Evolutionary conservation across 805 yeast genomes (phyloP), one percentile per base, ranked within the genome.

Genomic region (Nakazawaea laoshanensis): DNA sequence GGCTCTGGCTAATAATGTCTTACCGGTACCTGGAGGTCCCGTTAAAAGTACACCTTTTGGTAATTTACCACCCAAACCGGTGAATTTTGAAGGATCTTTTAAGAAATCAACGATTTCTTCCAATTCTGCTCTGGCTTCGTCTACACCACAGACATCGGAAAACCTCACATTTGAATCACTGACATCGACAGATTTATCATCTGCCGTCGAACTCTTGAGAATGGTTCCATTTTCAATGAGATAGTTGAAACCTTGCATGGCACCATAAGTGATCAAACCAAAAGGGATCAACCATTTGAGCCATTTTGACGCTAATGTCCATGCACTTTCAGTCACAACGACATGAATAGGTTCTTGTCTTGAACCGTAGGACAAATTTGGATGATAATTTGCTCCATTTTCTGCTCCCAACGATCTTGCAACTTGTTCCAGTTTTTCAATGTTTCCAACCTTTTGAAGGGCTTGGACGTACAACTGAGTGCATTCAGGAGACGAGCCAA

Each of bases 21-120:
- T 89, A 73, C 98, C 98, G 5, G 98, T 89, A 60, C 98, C 98
- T 26, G 98, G 98, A 24, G 98, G 98, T 29, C 98, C 98, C 9
- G 97, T 92, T 43, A 89, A 66, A 38, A 92, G 63, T 5, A 92
- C 95, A 66, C 99, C 99, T 55, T 89, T 92, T 38, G 98, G 97
- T 48, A 92, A 67, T 57, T 88, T 88, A 32, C 98, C 99, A 44
- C 99, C 99, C 31, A 92, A 69, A 1, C 95, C 94, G 32, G 96
- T 94, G 61, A 87, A 92, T 55, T 85, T 83, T 13, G 95, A 75
- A 14, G 99, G 98, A 55, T 92, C 97, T 52, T 87, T 87, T 50
- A 92, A 70, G 50, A 92, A 92, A 39, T 89, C 96, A n/a, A 92
- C 99, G 48, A 94, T 84, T 58, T 92, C 99, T 57, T 92, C 96